Evolutionary conservation across 371 early-diverging fungal genomes (phyloP).

Genomic region (Sporodiniella umbellata): DNA sequence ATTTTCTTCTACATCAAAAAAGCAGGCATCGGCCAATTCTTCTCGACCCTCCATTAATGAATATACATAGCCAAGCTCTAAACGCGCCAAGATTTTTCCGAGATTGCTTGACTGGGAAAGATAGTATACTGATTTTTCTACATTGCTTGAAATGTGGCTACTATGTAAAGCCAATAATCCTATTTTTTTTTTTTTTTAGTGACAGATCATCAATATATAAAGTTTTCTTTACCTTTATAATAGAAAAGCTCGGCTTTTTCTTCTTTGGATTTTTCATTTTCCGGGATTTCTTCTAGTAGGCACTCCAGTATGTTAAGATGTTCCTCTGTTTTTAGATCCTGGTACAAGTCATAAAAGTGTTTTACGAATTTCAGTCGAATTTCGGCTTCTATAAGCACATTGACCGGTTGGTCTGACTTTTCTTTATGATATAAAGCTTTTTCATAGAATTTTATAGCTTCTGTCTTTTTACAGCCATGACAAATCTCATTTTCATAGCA

Average conservation of each 20-base stretch:
- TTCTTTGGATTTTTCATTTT: not conserved
- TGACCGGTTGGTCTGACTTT: not conserved
- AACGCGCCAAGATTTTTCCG: slow-evolving; percentile 10
- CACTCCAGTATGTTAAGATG: slow-evolving; percentile 6
- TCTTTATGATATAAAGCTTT: slow-evolving; percentile 2
- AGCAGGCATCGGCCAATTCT: slow-evolving; percentile 11
- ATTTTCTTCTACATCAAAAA: slow-evolving; percentile 9
- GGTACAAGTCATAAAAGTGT: slow-evolving; percentile 7
- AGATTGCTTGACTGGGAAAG: slow-evolving; percentile 6
- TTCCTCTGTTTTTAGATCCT: not conserved
- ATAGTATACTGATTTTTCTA: slow-evolving; percentile 4
- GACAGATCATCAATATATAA: too few species aligned
- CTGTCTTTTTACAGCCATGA: slow-evolving; percentile 1
- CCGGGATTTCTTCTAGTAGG: not conserved
- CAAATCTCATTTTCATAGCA: slow-evolving; percentile 20
- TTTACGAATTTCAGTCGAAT: slow-evolving; percentile 9
- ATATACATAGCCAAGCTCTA: slow-evolving; percentile 20
- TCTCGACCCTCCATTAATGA: slow-evolving; percentile 9
- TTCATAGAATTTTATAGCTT: slow-evolving; percentile 5
- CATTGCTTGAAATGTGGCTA: slow-evolving; percentile 5
- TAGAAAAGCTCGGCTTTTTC: slow-evolving; percentile 8
- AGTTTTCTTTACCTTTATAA: slow-evolving; percentile 14
- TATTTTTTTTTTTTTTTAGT: slow-evolving; percentile 8
- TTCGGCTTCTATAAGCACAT: slow-evolving; percentile 6
- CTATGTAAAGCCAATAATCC: slow-evolving; percentile 13